phyloP scores from a whole-genome alignment of 2,329 filamentous ascomycete species.

The Knufia fluminis region DNA sequence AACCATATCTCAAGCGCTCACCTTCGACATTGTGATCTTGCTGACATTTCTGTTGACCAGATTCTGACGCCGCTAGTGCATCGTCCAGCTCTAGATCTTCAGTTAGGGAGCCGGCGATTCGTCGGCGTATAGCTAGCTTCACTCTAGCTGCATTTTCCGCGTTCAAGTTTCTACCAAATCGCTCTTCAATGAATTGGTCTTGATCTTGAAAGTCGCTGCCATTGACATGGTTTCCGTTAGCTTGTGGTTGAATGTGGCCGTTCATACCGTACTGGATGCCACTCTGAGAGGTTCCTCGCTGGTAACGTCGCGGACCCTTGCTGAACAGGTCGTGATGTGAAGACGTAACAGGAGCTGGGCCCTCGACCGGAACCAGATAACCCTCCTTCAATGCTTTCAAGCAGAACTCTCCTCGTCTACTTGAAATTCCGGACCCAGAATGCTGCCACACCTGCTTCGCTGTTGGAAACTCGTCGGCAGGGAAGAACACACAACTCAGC shows the following conservation, averaged over 20 bases:
- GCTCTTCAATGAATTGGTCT: conserved; percentile 77
- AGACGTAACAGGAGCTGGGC: conserved; percentile 19
- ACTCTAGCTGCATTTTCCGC: conserved; percentile 69
- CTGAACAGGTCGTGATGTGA: conserved; percentile 29
- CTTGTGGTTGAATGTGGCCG: conserved; percentile 13
- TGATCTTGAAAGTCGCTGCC: conserved; percentile 52
- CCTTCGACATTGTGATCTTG: conserved; percentile 18
- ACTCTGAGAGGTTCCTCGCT: conserved; percentile 50
- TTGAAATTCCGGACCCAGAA: conserved; percentile 84
- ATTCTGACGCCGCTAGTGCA: conserved; percentile 39
- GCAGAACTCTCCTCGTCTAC: conserved; percentile 83
- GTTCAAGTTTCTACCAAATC: conserved; percentile 85
- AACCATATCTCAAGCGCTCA: conserved; percentile 24
- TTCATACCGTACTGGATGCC: conserved; percentile 31
- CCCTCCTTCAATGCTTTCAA: conserved; percentile 63
- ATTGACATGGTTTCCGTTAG: conserved; percentile 14
- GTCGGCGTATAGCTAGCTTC: conserved; percentile 71
- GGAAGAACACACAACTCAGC: conserved; percentile 64
- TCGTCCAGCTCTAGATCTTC: conserved; percentile 59
- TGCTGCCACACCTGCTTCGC: conserved; percentile 99
- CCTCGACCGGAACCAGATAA: conserved; percentile 39
- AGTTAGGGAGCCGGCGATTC: conserved; percentile 79
- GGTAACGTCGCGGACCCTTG: conserved; percentile 75
- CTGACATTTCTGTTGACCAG: conserved; percentile 27
- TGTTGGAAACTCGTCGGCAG: conserved; percentile 54